These are phyloP conservation scores for Streptanthus diversifolius DNA, from an alignment of 345 rosid genomes.

Conservation along the genomic window DNA sequence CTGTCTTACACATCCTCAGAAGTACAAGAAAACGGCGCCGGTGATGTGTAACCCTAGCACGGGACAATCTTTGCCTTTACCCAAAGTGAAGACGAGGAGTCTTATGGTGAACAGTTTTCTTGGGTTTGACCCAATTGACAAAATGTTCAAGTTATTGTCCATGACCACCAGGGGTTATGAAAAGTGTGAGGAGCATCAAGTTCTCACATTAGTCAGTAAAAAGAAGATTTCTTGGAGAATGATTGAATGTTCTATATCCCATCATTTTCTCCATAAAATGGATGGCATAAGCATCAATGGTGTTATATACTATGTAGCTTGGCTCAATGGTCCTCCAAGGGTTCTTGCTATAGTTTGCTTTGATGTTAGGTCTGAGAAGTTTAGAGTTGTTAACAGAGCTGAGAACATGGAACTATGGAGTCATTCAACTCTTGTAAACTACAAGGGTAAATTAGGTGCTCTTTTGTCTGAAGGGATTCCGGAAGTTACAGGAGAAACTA, in stretches of 20 bases:
- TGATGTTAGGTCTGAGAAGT: background rate
- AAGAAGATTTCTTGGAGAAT: background rate
- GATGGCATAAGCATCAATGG: background rate
- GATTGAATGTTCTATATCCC: background rate
- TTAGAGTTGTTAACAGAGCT: background rate
- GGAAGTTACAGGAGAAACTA: too few species aligned
- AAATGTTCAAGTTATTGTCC: background rate
- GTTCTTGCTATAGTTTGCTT: background rate
- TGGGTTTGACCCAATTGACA: background rate
- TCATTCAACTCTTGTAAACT: too few species aligned
- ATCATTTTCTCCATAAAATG: too few species aligned
- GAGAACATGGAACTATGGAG: background rate
- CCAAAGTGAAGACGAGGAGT: background rate
- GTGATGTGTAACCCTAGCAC: constrained; percentile 4
- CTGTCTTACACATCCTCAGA: background rate
- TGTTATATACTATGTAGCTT: background rate
- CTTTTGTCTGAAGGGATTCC: background rate
- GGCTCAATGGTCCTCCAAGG: background rate
- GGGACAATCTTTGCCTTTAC: background rate
- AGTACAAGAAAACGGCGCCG: background rate
- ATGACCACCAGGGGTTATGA: background rate
- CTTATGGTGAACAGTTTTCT: background rate
- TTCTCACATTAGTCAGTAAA: background rate
- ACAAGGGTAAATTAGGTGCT: too few species aligned
- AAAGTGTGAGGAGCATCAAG: background rate